Percentiles rank a stretch among this genome's conserved stretches.
These are phyloP conservation scores for California macrophylla DNA, from an alignment of 441 rosid genomes.

Conservation along the genomic window DNA sequence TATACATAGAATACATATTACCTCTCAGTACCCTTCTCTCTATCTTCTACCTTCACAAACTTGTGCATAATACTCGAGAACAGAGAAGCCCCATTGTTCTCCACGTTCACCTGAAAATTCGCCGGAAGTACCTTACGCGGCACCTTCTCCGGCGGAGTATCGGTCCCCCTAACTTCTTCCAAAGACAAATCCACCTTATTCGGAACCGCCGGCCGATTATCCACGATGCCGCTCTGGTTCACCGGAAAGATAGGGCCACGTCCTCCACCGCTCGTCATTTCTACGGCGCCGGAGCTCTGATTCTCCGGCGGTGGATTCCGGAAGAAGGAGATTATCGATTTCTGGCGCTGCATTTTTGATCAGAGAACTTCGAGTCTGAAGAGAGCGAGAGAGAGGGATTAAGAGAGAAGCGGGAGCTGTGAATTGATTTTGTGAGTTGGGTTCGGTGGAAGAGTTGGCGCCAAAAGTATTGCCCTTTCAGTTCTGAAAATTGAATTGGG, in stretches of 20 bases:
- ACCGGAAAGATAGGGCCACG: conserved; percentile 20
- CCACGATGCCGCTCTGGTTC: conserved; percentile 19
- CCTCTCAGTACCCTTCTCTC: conserved; percentile 35
- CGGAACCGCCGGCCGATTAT: conserved; percentile 19
- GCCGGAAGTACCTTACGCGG: conserved; percentile 58
- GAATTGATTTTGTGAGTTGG: background rate
- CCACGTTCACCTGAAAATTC: conserved; percentile 25
- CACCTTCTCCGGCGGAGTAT: conserved; percentile 91
- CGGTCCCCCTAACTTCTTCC: conserved; percentile 53
- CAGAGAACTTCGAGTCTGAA: conserved; percentile 2
- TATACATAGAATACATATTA: conserved; percentile 15
- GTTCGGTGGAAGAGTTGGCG: conserved; percentile 36
- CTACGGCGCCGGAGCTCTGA: conserved; percentile 24
- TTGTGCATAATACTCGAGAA: conserved; percentile 83
- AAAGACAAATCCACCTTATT: conserved; percentile 21
- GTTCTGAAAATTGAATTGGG: background rate
- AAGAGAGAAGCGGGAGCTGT: background rate
- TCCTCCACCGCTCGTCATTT: conserved; percentile 8
- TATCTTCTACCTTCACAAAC: conserved; percentile 56
- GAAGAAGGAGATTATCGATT: conserved; percentile 66
- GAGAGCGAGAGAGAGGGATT: conserved; percentile 6
- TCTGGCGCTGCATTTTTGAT: conserved; percentile 72
- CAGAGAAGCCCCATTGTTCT: conserved; percentile 39
- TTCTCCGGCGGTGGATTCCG: conserved; percentile 44
- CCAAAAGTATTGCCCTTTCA: conserved; percentile 29